Evolutionary conservation across 495 filamentous ascomycete species (phyloP).

Genomic region (Penicillium arizonense): DNA sequence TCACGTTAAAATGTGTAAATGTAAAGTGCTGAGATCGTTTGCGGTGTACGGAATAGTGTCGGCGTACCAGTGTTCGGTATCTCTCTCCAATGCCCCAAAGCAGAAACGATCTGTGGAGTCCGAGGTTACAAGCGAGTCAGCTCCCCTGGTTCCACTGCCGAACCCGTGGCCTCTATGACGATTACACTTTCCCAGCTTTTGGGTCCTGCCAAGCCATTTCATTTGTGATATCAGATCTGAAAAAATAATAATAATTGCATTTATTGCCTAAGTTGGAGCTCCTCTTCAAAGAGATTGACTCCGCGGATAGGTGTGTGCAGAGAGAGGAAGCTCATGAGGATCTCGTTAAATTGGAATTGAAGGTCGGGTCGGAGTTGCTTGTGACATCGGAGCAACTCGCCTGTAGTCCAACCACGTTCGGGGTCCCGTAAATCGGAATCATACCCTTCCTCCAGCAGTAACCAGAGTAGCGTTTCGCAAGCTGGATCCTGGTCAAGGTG

Average conservation of each 20-base stretch:
- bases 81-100: too few species aligned
- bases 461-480: slow-evolving; percentile 45
- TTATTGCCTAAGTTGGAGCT: slow-evolving; percentile 11
- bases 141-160: not conserved
- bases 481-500: slow-evolving; percentile 38
- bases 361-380: slow-evolving; percentile 40
- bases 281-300: slow-evolving; percentile 35
- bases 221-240: too few species aligned
- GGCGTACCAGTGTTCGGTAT: too few species aligned
- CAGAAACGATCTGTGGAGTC: too few species aligned
- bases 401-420: slow-evolving; percentile 40
- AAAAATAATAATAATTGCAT: not conserved
- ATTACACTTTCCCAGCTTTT: slow-evolving; percentile 19
- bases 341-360: slow-evolving; percentile 44
- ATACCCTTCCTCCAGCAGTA: slow-evolving; percentile 39
- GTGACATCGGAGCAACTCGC: slow-evolving; percentile 36
- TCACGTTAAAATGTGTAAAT: too few species aligned
- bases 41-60: too few species aligned
- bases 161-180: slow-evolving; percentile 14
- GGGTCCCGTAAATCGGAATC: slow-evolving; percentile 37
- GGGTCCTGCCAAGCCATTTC: slow-evolving; percentile 10
- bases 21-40: too few species aligned
- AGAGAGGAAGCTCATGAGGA: slow-evolving; percentile 40
- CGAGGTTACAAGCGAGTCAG: too few species aligned
- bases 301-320: slow-evolving; percentile 31